phyloP scores from a whole-genome alignment of 805 yeast species.

The Saturnispora diversa region DNA sequence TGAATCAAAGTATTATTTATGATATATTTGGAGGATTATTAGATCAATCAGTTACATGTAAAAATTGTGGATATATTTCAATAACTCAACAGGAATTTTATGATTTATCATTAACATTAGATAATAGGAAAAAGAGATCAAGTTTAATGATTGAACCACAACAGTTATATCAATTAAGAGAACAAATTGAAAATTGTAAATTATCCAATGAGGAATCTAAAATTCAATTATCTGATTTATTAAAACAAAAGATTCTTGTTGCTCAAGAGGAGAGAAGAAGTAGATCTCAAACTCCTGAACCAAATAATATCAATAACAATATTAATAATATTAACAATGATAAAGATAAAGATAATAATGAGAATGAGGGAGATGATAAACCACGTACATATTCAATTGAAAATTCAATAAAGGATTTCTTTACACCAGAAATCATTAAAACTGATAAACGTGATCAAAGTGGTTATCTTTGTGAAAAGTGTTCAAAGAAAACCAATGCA shows the following conservation, averaged over 20 bases:
- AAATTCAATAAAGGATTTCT: slow-evolving; percentile 71
- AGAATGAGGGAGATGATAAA: slow-evolving; percentile 5
- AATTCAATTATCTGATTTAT: slow-evolving; percentile 23
- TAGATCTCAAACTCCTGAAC: slow-evolving; percentile 23
- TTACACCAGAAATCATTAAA: slow-evolving; percentile 71
- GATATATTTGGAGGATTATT: slow-evolving; percentile 92
- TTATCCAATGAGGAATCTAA: slow-evolving; percentile 20
- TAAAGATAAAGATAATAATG: neutral
- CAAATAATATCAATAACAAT: slow-evolving; percentile 5
- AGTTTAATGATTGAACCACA: slow-evolving; percentile 25
- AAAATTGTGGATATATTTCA: slow-evolving; percentile 71
- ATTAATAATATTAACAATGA: neutral
- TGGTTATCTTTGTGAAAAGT: slow-evolving; percentile 83
- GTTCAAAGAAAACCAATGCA: slow-evolving; percentile 72
- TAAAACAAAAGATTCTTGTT: slow-evolving; percentile 24
- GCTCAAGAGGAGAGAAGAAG: slow-evolving; percentile 23
- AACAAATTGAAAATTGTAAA: slow-evolving; percentile 24
- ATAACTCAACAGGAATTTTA: slow-evolving; percentile 89
- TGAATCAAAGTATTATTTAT: slow-evolving; percentile 73
- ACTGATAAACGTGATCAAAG: slow-evolving; percentile 58
- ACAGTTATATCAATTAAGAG: slow-evolving; percentile 23
- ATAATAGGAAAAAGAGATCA: slow-evolving; percentile 38
- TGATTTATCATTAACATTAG: slow-evolving; percentile 78
- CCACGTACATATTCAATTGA: slow-evolving; percentile 48
- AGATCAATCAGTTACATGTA: slow-evolving; percentile 78